Conservation (phyloP, 208 protist genomes). For the Leishmania guyanensis region DNA sequence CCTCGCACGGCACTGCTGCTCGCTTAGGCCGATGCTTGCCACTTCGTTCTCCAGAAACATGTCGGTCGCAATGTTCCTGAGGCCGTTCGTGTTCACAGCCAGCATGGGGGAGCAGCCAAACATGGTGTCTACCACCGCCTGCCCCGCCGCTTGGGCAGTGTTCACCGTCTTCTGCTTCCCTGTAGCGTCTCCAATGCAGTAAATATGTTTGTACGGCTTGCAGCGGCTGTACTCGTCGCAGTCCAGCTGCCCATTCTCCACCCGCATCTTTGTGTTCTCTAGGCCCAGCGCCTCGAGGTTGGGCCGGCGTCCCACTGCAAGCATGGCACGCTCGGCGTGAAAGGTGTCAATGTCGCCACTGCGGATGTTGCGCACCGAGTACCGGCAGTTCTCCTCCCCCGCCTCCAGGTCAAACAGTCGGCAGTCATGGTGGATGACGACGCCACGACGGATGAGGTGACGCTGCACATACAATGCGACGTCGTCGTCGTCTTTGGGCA, state of each 20-base stretch:
- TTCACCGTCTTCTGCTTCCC: slow-evolving; percentile 40
- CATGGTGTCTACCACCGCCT: slow-evolving; percentile 61
- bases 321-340: slow-evolving; percentile 57
- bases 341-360: slow-evolving; percentile 44
- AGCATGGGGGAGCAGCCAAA: slow-evolving; percentile 40
- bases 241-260: slow-evolving; percentile 45
- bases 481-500: slow-evolving; percentile 72
- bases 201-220: slow-evolving; percentile 73
- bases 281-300: slow-evolving; percentile 58
- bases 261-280: slow-evolving; percentile 53
- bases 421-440: slow-evolving; percentile 54
- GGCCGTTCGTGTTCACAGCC: slow-evolving; percentile 18
- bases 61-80: slow-evolving; percentile 48
- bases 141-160: slow-evolving; percentile 50
- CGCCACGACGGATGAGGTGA: slow-evolving; percentile 44
- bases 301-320: slow-evolving; percentile 57
- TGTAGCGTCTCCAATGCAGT: slow-evolving; percentile 65
- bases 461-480: slow-evolving; percentile 54
- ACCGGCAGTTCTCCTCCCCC: slow-evolving; percentile 38
- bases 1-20: slow-evolving; percentile 55
- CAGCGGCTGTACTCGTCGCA: slow-evolving; percentile 59
- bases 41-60: slow-evolving; percentile 74
- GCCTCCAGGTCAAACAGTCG: slow-evolving; percentile 62
- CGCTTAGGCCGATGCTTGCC: slow-evolving; percentile 64
- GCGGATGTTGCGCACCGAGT: slow-evolving; percentile 47